A percentile compares a stretch with the other conserved stretches of the same genome.
These are phyloP conservation scores for Rhododendron simsii DNA, from an alignment of 148 eudicot species.

Conservation along the genomic window DNA sequence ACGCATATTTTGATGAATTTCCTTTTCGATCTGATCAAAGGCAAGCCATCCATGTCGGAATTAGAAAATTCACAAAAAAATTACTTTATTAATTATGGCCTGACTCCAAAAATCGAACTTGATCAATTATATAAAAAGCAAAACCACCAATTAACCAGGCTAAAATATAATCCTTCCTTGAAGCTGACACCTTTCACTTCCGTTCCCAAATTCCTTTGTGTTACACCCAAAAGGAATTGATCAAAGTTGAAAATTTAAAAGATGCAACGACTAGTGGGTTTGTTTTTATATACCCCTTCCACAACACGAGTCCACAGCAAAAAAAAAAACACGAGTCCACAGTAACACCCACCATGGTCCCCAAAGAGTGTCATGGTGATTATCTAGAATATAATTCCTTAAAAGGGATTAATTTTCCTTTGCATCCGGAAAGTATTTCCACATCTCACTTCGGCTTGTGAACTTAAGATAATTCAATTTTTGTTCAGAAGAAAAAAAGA, in stretches of 20 bases:
- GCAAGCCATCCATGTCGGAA: too few species aligned
- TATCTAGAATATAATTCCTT: not conserved
- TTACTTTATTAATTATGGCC: too few species aligned
- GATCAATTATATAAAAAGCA: too few species aligned
- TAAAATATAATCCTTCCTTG: too few species aligned
- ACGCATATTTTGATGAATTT: too few species aligned
- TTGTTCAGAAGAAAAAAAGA: too few species aligned
- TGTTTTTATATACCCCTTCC: not conserved
- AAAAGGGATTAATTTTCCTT: not conserved
- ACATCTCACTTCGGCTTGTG: not conserved
- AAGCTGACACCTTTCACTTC: not conserved
- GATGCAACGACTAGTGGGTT: not conserved
- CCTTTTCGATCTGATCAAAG: not conserved
- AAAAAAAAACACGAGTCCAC: not conserved
- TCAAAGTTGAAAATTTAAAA: not conserved
- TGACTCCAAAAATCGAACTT: too few species aligned
- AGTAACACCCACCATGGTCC: not conserved
- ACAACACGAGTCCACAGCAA: not conserved
- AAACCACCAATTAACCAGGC: not conserved
- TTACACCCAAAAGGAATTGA: not conserved
- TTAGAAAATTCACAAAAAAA: too few species aligned
- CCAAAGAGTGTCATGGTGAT: not conserved
- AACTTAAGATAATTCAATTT: not conserved
- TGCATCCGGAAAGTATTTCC: not conserved
- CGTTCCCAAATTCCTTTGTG: not conserved